Conservation (phyloP, 495 filamentous ascomycete genomes). For the Tuber brumale region DNA sequence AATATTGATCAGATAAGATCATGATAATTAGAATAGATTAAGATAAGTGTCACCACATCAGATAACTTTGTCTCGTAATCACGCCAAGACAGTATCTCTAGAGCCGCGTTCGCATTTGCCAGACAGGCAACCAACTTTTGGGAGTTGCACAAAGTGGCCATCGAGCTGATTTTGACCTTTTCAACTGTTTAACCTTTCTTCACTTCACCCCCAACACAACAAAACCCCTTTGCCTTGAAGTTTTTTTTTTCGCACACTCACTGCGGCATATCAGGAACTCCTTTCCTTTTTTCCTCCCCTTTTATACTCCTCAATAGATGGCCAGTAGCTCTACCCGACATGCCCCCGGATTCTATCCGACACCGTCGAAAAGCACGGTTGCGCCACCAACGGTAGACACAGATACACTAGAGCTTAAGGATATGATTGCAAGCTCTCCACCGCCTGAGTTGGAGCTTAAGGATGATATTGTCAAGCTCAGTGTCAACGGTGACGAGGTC, state of each 20-base stretch:
- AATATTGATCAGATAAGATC: background rate
- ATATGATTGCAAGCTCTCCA: constrained; percentile 49
- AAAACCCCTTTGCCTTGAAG: background rate
- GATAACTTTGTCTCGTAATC: background rate
- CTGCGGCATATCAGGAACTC: background rate
- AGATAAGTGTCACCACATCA: background rate
- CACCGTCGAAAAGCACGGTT: constrained; percentile 38
- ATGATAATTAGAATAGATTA: background rate
- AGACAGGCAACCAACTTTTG: background rate
- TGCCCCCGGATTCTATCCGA: constrained; percentile 28
- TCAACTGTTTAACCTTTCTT: background rate
- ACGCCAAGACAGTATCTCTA: background rate
- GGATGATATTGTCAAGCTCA: constrained; percentile 92
- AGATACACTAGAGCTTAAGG: constrained; percentile 57
- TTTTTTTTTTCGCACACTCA: background rate
- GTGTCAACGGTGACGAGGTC: constrained; percentile 74
- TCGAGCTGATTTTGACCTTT: background rate
- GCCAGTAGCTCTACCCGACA: constrained; percentile 31
- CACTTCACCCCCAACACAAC: background rate
- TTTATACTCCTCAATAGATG: constrained; percentile 17
- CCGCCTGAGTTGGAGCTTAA: constrained; percentile 48
- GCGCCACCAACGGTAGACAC: constrained; percentile 39
- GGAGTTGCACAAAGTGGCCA: background rate
- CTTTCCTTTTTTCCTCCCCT: background rate
- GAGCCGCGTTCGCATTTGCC: background rate